phyloP scores from a whole-genome alignment of 1,284 basidiomycete species.

The Ceratobasidium sp. region DNA sequence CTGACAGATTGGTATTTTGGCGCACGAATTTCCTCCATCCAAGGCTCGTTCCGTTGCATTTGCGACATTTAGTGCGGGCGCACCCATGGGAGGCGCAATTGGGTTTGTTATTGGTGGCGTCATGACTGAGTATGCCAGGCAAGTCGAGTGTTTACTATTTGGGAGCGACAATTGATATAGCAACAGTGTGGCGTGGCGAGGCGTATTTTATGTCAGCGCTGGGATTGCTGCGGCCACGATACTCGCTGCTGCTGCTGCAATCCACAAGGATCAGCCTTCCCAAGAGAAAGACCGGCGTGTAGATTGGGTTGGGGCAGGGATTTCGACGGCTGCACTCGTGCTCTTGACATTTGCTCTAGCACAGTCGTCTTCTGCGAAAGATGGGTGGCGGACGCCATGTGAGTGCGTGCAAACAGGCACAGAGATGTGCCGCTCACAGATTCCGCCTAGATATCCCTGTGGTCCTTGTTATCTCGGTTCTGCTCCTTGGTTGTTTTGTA shows the following conservation, averaged over 20 bases:
- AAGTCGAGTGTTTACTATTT: slow-evolving; percentile 29
- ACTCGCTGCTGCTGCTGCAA: slow-evolving; percentile 58
- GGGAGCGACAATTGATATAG: not conserved
- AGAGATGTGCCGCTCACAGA: not conserved
- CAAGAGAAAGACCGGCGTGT: slow-evolving; percentile 64
- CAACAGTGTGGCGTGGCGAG: slow-evolving; percentile 63
- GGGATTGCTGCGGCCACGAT: slow-evolving; percentile 62
- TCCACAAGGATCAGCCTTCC: slow-evolving; percentile 54
- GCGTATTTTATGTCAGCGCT: slow-evolving; percentile 64
- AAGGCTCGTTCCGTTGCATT: slow-evolving; percentile 74
- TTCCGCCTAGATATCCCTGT: slow-evolving; percentile 55
- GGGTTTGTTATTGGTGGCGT: slow-evolving; percentile 74
- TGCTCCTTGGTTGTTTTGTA: slow-evolving; percentile 67
- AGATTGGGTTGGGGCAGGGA: slow-evolving; percentile 82
- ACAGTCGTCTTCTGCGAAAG: slow-evolving; percentile 70
- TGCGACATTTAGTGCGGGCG: slow-evolving; percentile 78
- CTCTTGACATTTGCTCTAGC: slow-evolving; percentile 82
- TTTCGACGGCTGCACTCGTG: slow-evolving; percentile 78
- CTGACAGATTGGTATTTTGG: slow-evolving; percentile 76
- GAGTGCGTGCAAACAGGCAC: slow-evolving; percentile 47
- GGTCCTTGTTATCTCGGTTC: slow-evolving; percentile 67
- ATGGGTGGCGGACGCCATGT: slow-evolving; percentile 81
- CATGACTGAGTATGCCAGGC: slow-evolving; percentile 69
- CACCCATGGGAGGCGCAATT: slow-evolving; percentile 76
- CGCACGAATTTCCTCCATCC: slow-evolving; percentile 73